A percentile compares a stretch with the other conserved stretches of the same genome.
phyloP scores from a whole-genome alignment of 2,329 filamentous ascomycete genomes.

The Pseudocercospora fijiensis region DNA sequence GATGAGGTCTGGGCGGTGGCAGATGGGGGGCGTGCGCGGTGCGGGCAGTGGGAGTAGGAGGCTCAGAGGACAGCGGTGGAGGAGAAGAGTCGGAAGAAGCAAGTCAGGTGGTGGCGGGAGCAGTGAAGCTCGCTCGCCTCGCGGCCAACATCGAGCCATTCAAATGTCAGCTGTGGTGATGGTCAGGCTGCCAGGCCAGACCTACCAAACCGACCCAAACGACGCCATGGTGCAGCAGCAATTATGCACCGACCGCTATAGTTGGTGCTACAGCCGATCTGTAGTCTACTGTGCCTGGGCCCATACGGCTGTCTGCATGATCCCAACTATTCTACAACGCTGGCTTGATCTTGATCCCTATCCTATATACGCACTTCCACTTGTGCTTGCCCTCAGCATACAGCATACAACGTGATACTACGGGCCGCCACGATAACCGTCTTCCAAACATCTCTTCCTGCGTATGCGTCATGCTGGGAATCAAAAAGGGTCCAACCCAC shows the following conservation, averaged over 20 bases:
- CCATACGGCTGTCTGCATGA: not conserved
- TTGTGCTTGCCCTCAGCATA: not conserved
- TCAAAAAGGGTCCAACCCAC: not conserved
- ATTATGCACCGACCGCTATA: not conserved
- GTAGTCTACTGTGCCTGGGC: not conserved
- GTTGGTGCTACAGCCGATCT: not conserved
- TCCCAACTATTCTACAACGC: not conserved
- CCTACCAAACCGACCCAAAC: not conserved
- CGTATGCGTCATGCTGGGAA: not conserved
- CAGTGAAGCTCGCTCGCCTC: no score
- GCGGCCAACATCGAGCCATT: not conserved
- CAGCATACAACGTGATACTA: not conserved
- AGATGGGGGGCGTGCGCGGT: not conserved
- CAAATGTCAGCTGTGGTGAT: no score
- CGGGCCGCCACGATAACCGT: not conserved
- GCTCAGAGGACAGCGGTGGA: not conserved
- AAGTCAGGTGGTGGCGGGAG: not conserved
- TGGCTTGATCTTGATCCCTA: not conserved
- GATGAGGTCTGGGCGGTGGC: not conserved
- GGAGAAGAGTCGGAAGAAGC: not conserved
- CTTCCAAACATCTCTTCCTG: not conserved
- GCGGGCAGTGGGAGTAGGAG: not conserved
- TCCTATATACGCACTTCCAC: not conserved
- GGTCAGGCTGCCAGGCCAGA: not conserved
- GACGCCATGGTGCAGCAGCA: conserved; percentile 1